Evolutionary conservation across 306 rosid species (phyloP).

Genomic region (Vicia sativa): DNA sequence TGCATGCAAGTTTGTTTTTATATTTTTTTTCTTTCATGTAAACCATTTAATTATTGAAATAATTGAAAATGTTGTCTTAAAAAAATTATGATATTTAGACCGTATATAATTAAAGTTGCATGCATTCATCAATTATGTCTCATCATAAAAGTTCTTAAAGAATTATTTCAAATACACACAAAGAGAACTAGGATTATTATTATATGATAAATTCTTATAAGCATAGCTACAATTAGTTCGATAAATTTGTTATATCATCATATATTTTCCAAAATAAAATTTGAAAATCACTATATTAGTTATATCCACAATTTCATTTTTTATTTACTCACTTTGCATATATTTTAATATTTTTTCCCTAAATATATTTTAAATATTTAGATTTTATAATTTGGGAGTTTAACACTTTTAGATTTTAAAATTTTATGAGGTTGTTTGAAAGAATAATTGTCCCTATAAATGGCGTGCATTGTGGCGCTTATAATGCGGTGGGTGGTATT

Average conservation of each 20-base stretch:
- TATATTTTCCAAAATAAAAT: no score
- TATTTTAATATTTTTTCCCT: no score
- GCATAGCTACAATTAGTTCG: not conserved
- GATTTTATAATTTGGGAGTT: not conserved
- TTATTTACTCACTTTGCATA: no score
- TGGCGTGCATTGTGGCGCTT: slow-evolving; percentile 50
- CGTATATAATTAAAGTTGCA: not conserved
- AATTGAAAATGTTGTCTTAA: not conserved
- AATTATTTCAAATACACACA: not conserved
- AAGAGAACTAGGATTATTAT: not conserved
- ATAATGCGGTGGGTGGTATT: slow-evolving; percentile 40
- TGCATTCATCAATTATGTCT: not conserved
- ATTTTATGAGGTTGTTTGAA: not conserved
- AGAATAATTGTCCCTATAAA: not conserved
- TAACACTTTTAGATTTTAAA: not conserved
- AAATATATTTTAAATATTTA: no score
- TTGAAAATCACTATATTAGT: no score
- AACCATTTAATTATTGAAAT: not conserved
- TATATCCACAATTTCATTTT: no score
- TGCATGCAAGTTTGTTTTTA: no score
- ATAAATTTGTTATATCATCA: no score
- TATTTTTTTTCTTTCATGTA: not conserved
- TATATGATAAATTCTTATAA: no score
- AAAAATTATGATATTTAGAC: not conserved
- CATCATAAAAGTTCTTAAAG: not conserved